These are phyloP conservation scores for Exidia glandulosa DNA, from an alignment of 768 basidiomycete species.

Conservation along the genomic window DNA sequence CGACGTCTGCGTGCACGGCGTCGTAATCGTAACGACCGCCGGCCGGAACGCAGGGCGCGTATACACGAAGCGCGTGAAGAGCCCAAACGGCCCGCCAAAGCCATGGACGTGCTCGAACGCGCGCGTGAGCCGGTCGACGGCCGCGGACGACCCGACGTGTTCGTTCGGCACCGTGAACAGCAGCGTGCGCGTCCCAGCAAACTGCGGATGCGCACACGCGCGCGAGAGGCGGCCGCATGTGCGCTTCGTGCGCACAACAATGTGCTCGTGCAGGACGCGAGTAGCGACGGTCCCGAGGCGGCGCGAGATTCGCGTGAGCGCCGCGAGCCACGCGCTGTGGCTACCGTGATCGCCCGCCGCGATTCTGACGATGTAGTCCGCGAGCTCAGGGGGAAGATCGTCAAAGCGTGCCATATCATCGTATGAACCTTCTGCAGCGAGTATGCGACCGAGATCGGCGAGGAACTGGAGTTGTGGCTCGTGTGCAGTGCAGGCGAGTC, in stretches of 20 bases:
- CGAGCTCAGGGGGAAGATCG: background rate
- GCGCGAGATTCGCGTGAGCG: background rate
- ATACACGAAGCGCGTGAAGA: background rate
- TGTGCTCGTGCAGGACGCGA: background rate
- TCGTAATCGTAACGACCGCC: background rate
- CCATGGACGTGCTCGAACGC: background rate
- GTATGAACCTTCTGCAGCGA: background rate
- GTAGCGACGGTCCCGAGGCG: background rate
- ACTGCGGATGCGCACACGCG: background rate
- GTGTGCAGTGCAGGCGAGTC: too few species aligned
- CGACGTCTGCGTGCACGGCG: background rate
- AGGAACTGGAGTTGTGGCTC: too few species aligned
- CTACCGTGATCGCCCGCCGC: background rate
- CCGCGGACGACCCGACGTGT: background rate
- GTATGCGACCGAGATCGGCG: too few species aligned
- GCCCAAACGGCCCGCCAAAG: background rate
- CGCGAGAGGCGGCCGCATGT: background rate
- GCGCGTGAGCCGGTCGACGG: background rate
- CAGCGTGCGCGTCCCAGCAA: background rate
- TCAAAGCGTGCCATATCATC: background rate
- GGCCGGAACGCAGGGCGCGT: background rate
- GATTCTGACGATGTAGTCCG: background rate
- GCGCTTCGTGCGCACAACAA: background rate
- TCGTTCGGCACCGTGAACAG: background rate
- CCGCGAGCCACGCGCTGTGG: background rate